These are phyloP conservation scores for Rhododendron ferrugineum DNA, from an alignment of 148 eudicot genomes.

Conservation along the genomic window DNA sequence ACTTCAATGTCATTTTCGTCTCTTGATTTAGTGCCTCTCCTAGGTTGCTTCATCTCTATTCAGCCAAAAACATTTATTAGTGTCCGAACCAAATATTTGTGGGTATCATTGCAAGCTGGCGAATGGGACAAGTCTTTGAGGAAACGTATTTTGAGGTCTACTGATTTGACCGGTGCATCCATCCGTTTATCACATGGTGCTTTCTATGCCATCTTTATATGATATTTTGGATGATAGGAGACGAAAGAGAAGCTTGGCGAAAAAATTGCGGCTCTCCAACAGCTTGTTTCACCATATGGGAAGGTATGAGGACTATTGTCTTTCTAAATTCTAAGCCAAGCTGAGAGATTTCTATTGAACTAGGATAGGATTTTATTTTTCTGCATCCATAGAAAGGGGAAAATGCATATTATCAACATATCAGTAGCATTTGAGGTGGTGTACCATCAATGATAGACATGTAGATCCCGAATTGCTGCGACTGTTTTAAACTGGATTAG, in stretches of 20 bases:
- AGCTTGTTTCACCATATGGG: slow-evolving; percentile 88
- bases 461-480: not conserved
- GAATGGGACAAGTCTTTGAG: not conserved
- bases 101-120: not conserved
- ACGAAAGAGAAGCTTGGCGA: slow-evolving; percentile 80
- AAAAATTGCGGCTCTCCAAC: slow-evolving; percentile 73
- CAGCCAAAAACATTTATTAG: not conserved
- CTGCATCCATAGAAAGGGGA: not conserved
- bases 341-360: not conserved
- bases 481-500: not conserved
- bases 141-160: not conserved
- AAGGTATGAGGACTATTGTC: slow-evolving; percentile 43
- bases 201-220: not conserved
- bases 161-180: not conserved
- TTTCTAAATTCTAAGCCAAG: not conserved
- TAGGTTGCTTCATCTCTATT: not conserved
- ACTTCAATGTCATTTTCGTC: not conserved
- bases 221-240: slow-evolving; percentile 40
- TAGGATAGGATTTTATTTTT: not conserved
- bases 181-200: not conserved
- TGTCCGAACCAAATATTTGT: not conserved
- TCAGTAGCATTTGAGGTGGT: not conserved
- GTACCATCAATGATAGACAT: not conserved
- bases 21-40: not conserved
- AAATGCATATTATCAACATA: not conserved